Evolutionary conservation across 768 basidiomycete genomes (phyloP), one percentile per base, ranked within the genome.

Genomic region (Phallus indusiatus): DNA sequence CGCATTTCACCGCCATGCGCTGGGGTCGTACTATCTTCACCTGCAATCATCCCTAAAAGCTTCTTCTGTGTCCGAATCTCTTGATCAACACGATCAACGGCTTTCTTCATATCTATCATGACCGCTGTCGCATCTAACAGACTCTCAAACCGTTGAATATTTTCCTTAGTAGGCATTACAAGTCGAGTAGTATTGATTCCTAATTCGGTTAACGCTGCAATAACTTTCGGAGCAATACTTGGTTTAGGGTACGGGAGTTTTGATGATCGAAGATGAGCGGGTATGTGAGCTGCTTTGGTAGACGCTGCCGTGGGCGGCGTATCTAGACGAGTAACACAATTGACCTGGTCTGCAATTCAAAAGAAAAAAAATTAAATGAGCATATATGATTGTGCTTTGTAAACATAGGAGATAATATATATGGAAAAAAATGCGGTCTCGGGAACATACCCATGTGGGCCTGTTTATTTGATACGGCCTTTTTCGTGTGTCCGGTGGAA

Each of bases 121-220:
- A 81, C 76, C 4, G 78, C 79, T 0, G 90, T 81, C 2, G 87
- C 83, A 5, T 86, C 84, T 49, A 94, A 66, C 16, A 98, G 71
- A 14, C 76, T 74, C 62, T 96, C 93, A 18, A 94, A 75, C 64
- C 81, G 81, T 55, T 79, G 76, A 55, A 85, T 77, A 63, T 93
- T 96, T 22, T 85, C 84, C 42, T 84, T 79, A 1, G 96, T 97
- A 17, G 96, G 96, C 93, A 98, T 97, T 61, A 95, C 89, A 53
- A 99, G 79, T 11, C 88, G 83, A 16, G 79, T 79, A 57, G 83
- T 76, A 16, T 79, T 78, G 11, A 96, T 74, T 14, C 86, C 85
- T 11, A 94, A 77, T 71, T 97, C 94, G 7, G 77, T 69, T 16
- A 97, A 78, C 14, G 86, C 79, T 60, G 86, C 84, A 9, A 83